Evolutionary conservation across 345 rosid species (phyloP).

Genomic region (Triadica sebifera): DNA sequence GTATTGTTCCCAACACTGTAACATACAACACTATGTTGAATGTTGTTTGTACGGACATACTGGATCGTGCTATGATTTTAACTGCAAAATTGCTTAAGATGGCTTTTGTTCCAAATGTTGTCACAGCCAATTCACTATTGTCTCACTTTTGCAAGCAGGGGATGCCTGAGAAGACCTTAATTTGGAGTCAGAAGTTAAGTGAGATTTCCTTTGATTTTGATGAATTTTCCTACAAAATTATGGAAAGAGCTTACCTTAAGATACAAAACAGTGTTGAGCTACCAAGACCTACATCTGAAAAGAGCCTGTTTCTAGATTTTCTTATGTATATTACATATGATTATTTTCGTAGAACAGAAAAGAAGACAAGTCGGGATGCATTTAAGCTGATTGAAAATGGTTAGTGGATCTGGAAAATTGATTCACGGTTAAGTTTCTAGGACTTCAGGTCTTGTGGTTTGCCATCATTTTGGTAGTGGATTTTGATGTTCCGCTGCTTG

Average conservation of each 20-base stretch:
- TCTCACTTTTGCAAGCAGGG: conserved; percentile 68
- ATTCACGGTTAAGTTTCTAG: not conserved
- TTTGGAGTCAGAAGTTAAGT: conserved; percentile 64
- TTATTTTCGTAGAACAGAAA: conserved; percentile 39
- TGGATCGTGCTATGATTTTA: conserved; percentile 57
- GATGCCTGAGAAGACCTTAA: conserved; percentile 56
- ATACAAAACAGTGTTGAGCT: conserved; percentile 20
- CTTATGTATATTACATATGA: conserved; percentile 67
- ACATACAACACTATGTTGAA: conserved; percentile 69
- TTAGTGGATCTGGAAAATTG: conserved; percentile 22
- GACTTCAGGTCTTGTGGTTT: not conserved
- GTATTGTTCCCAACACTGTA: conserved; percentile 57
- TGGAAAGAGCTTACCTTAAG: conserved; percentile 41
- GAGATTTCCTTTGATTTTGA: conserved; percentile 61
- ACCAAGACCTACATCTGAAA: conserved; percentile 39
- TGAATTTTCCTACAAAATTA: conserved; percentile 48
- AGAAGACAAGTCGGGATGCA: conserved; percentile 20
- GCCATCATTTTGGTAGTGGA: not conserved
- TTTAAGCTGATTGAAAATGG: conserved; percentile 24
- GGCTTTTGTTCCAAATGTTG: conserved; percentile 61
- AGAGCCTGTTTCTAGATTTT: conserved; percentile 57
- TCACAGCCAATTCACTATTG: conserved; percentile 51
- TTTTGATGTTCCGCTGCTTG: not conserved
- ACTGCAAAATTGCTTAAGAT: conserved; percentile 73
- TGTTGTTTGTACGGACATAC: conserved; percentile 49